Percentiles rank a stretch among this genome's conserved stretches.
These are phyloP conservation scores for Monosporascus ibericus DNA, from an alignment of 2,329 filamentous ascomycete genomes.

Conservation along the genomic window DNA sequence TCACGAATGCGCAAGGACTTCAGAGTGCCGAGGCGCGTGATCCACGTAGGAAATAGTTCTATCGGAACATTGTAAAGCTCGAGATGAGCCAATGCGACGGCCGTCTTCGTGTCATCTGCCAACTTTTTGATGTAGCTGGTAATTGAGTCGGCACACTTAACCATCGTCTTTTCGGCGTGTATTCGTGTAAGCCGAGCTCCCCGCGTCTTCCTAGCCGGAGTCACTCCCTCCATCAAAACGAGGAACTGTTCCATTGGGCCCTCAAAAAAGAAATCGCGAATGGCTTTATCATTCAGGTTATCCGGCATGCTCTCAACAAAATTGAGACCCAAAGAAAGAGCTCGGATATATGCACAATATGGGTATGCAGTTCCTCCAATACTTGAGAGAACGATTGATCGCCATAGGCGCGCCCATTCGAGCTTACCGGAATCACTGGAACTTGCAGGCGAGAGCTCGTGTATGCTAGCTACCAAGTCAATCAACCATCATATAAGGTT, in stretches of 20 bases:
- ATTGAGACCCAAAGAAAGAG: slow-evolving; percentile 53
- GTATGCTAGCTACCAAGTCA: slow-evolving; percentile 31
- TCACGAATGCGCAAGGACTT: slow-evolving; percentile 55
- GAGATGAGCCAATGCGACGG: slow-evolving; percentile 51
- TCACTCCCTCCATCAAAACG: slow-evolving; percentile 14
- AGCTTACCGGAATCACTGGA: slow-evolving; percentile 34
- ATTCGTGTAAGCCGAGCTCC: slow-evolving; percentile 16
- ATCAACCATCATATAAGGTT: slow-evolving; percentile 1
- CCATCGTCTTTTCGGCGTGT: slow-evolving; percentile 30
- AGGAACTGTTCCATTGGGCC: slow-evolving; percentile 31
- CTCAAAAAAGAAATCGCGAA: slow-evolving; percentile 32
- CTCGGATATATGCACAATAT: slow-evolving; percentile 63
- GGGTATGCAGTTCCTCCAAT: slow-evolving; percentile 57
- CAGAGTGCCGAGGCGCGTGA: slow-evolving; percentile 51
- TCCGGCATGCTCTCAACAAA: slow-evolving; percentile 54
- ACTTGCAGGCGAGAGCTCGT: slow-evolving; percentile 38
- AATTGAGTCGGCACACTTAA: slow-evolving; percentile 51
- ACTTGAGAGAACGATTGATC: slow-evolving; percentile 61
- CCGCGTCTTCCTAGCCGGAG: slow-evolving; percentile 15
- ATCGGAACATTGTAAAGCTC: slow-evolving; percentile 46
- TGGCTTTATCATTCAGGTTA: slow-evolving; percentile 24
- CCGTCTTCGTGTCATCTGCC: slow-evolving; percentile 34
- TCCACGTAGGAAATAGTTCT: slow-evolving; percentile 50
- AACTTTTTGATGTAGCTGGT: slow-evolving; percentile 40
- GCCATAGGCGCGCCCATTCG: slow-evolving; percentile 61